Percentiles rank a stretch among this genome's conserved stretches.
These are phyloP conservation scores for Pseudoperonospora humuli DNA, from an alignment of 352 stramenopile species.

Conservation along the genomic window DNA sequence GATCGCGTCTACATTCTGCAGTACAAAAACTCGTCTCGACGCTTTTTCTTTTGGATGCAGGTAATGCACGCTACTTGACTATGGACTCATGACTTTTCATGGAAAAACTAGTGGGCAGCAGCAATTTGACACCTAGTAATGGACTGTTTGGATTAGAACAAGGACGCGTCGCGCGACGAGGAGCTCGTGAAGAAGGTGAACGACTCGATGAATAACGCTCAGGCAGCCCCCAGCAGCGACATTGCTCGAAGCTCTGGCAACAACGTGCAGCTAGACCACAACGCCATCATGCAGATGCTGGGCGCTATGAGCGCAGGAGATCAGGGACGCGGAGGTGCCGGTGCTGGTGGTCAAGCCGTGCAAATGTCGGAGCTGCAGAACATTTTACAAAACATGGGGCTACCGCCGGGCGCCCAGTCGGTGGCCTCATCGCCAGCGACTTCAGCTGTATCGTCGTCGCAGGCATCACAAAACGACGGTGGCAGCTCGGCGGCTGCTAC, in stretches of 20 bases:
- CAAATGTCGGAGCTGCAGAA: conserved; percentile 85
- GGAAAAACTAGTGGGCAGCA: too few relatives aligned
- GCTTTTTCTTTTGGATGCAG: conserved; percentile 96
- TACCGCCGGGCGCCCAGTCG: conserved; percentile 57
- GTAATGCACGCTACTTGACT: too few relatives aligned
- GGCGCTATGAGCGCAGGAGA: conserved; percentile 73
- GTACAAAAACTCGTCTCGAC: conserved; percentile 88
- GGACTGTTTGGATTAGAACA: conserved; percentile 42
- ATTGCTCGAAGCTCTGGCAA: conserved; percentile 24
- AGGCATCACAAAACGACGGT: conserved; percentile 58
- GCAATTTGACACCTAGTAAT: not conserved
- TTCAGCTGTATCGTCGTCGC: conserved; percentile 67
- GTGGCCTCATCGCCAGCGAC: conserved; percentile 62
- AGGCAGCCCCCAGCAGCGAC: conserved; percentile 30
- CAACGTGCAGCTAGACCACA: conserved; percentile 83
- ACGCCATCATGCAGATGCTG: conserved; percentile 89
- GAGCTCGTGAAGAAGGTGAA: conserved; percentile 85
- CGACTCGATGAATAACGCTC: conserved; percentile 83
- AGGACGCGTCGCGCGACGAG: conserved; percentile 81
- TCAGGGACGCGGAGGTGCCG: conserved; percentile 35
- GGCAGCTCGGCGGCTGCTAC: conserved; percentile 61
- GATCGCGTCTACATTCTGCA: conserved; percentile 90
- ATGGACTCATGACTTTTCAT: too few relatives aligned
- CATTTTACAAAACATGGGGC: conserved; percentile 84
- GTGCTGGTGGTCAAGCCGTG: conserved; percentile 40